Evolutionary conservation across 1,284 basidiomycete genomes (phyloP).

Genomic region (Bothia castanella): DNA sequence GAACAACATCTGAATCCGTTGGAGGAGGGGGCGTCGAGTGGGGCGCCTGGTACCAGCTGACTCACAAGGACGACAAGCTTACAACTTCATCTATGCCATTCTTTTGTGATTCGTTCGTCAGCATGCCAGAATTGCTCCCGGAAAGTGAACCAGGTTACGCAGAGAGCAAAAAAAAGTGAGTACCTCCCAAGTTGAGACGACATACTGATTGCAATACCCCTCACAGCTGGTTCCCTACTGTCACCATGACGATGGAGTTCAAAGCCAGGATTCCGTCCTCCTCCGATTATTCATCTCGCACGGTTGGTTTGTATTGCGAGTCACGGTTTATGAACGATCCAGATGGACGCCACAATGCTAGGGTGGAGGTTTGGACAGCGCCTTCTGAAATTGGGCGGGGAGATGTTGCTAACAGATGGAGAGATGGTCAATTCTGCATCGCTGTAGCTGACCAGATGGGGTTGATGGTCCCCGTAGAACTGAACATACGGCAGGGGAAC

Average conservation of each 20-base stretch:
- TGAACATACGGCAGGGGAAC: constrained; percentile 40
- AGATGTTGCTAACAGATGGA: constrained; percentile 43
- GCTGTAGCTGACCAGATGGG: constrained; percentile 61
- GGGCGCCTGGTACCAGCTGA: constrained; percentile 55
- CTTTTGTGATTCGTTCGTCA: constrained; percentile 50
- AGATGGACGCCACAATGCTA: constrained; percentile 51
- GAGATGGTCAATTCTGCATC: constrained; percentile 57
- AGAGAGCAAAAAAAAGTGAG: constrained; percentile 18
- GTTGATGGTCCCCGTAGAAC: constrained; percentile 44
- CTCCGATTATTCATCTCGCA: constrained; percentile 41
- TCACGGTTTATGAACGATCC: constrained; percentile 50
- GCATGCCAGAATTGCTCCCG: constrained; percentile 45
- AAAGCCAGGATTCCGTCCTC: constrained; percentile 51
- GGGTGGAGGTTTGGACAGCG: constrained; percentile 62
- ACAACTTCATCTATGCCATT: constrained; percentile 49
- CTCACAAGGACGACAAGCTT: constrained; percentile 41
- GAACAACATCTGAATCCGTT: constrained; percentile 37
- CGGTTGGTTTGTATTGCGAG: constrained; percentile 50
- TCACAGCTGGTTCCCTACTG: constrained; percentile 57
- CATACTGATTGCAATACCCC: constrained; percentile 26
- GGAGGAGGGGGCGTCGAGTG: constrained; percentile 52
- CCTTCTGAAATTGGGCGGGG: constrained; percentile 51
- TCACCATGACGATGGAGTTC: constrained; percentile 57
- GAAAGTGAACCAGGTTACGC: constrained; percentile 19
- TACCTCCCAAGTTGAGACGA: not conserved